A percentile compares a stretch with the other conserved stretches of the same genome.
phyloP scores from a whole-genome alignment of 345 rosid species.

The Raphanus raphanistrum region DNA sequence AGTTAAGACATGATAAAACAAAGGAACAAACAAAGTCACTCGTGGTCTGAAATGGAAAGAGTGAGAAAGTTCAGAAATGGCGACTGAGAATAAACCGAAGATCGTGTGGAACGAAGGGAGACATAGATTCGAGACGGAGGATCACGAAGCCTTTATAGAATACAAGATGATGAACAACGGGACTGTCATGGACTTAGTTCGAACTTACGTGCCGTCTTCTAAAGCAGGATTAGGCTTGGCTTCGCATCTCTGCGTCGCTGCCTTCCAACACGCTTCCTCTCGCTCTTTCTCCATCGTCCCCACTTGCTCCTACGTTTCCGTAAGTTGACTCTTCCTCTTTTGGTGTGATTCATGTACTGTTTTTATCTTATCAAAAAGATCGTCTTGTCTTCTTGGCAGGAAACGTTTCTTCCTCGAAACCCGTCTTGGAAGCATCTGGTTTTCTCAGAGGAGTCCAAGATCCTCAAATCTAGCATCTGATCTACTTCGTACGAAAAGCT shows the following conservation, averaged over 20 bases:
- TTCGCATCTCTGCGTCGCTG: slow-evolving; percentile 75
- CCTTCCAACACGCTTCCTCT: slow-evolving; percentile 68
- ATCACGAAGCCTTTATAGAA: slow-evolving; percentile 68
- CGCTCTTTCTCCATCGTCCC: slow-evolving; percentile 65
- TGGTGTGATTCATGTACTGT: neutral
- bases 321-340: neutral
- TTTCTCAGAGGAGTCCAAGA: slow-evolving; percentile 30
- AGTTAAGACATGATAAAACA: neutral
- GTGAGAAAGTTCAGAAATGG: slow-evolving; percentile 4
- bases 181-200: slow-evolving; percentile 68
- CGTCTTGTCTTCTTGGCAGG: slow-evolving; percentile 51
- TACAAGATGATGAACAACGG: slow-evolving; percentile 58
- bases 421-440: slow-evolving; percentile 57
- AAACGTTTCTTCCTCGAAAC: slow-evolving; percentile 73
- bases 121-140: slow-evolving; percentile 77
- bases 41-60: neutral
- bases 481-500: no score
- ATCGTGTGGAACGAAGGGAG: slow-evolving; percentile 63
- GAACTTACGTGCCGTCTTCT: slow-evolving; percentile 75
- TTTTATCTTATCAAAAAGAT: no score
- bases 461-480: slow-evolving; percentile 45
- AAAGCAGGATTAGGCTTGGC: slow-evolving; percentile 86
- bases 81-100: slow-evolving; percentile 43
- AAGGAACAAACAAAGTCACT: neutral
- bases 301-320: slow-evolving; percentile 75